Percentiles rank a stretch among this genome's conserved stretches.
phyloP scores from a whole-genome alignment of 257 asterid genomes.

The Solanum habrochaites region DNA sequence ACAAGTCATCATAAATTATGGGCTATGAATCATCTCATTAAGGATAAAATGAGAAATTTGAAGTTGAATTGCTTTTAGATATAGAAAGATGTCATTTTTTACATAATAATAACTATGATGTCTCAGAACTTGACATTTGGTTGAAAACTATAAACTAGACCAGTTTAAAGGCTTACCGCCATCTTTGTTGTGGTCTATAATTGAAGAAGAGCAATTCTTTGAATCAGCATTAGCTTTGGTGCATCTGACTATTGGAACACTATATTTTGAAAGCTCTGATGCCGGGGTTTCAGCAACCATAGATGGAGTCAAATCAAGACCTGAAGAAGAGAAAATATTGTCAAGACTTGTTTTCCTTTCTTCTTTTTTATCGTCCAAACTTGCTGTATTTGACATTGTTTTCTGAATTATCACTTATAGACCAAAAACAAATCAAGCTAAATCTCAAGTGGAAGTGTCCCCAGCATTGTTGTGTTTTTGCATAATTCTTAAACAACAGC shows the following conservation, averaged over 20 bases:
- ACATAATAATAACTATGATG: not conserved
- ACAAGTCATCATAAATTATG: not conserved
- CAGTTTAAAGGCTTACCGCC: not conserved
- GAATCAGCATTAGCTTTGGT: slow-evolving; percentile 3
- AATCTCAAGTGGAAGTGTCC: not conserved
- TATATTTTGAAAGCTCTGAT: slow-evolving; percentile 26
- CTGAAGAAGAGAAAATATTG: slow-evolving; percentile 4
- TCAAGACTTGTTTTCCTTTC: not conserved
- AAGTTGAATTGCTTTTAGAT: not conserved
- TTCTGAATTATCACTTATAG: not conserved
- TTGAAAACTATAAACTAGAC: not conserved
- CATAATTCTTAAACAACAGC: not conserved
- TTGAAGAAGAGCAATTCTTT: slow-evolving; percentile 7
- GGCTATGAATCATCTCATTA: not conserved
- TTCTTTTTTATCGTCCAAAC: not conserved
- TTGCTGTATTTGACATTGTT: not conserved
- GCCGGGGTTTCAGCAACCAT: slow-evolving; percentile 64
- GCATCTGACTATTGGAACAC: slow-evolving; percentile 20
- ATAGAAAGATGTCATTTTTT: not conserved
- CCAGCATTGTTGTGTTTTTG: not conserved
- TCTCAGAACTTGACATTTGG: not conserved
- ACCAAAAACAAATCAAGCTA: not conserved
- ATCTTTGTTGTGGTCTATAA: slow-evolving; percentile 7
- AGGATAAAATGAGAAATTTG: not conserved
- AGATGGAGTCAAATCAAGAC: slow-evolving; percentile 19